Base-by-base conservation (phyloP, 2,329 filamentous ascomycete species). In the Ophiobolus disseminans region DNA sequence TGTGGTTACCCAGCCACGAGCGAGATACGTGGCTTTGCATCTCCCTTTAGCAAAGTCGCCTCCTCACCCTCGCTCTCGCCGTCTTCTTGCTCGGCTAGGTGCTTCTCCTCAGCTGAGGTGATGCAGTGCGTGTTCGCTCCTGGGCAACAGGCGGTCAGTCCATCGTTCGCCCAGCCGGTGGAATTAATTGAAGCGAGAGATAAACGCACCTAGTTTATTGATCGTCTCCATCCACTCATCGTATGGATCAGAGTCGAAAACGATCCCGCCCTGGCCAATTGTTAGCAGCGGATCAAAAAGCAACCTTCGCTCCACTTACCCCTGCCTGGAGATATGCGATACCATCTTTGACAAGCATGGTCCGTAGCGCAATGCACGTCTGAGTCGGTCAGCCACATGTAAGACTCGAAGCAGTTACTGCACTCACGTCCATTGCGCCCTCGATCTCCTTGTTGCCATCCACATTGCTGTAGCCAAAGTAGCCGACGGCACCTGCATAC, bases 141-240 rank as follows among this genome's bases (percentile, higher is more conserved):
- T 72, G 45, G 36, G 45, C 20, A 38, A 45, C 35, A 44, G 41
- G 45, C 55, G 53, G 62, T 69, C 57, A 67, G 63, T 47, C 42
- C 11, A 44, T 11, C 40, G 39, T 22, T 37, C 34, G 38, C 44
- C 39, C 32, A 46, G 42, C 40, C 51, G 38, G 35, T 45, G 39
- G 40, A 41, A 28, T 26, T 17, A n/a, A 20, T 21, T 16, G 25
- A 53, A 40, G 28, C 31, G 45, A 44, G 36, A 50, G 46, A 34
- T 48, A 45, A 60, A 56, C 65, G 35, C 58, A 71, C 89, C 86
- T 38, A 96, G 79, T 81, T 99, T 99, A 79, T 99, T 97, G 78
- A 94, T 90, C 57, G 95, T 97, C 82, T 97, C 91, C 75, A 93
- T 84, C 80, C 92, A 97, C 75, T 97, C 94, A 57, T 97, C 90